Percentiles rank a stretch among this genome's conserved stretches.
Evolutionary conservation across 441 rosid genomes (phyloP).

Genomic region (Mallotus repandus): DNA sequence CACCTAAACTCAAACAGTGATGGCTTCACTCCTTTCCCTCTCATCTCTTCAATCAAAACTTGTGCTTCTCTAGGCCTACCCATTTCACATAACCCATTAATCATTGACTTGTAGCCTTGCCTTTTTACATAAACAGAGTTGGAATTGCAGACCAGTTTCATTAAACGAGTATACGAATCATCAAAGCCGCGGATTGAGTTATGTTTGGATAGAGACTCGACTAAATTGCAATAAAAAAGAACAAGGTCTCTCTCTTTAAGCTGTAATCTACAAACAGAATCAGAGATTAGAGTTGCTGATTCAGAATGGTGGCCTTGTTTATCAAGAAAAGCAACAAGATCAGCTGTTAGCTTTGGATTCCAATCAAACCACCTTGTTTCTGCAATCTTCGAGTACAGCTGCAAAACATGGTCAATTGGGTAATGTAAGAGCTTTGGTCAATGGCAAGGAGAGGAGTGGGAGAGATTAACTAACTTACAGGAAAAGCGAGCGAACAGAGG

Average conservation of each 20-base stretch:
- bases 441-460: too few species aligned
- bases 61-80: constrained; percentile 69
- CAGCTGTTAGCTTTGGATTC: constrained; percentile 77
- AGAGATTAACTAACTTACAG: constrained; percentile 37
- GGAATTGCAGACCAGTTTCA: constrained; percentile 37
- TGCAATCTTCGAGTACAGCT: constrained; percentile 64
- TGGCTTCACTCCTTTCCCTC: constrained; percentile 38
- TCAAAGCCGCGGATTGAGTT: constrained; percentile 47
- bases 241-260: constrained; percentile 54
- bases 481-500: constrained; percentile 61
- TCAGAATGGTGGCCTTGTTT: constrained; percentile 49
- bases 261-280: constrained; percentile 42
- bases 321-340: constrained; percentile 56
- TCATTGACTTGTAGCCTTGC: constrained; percentile 62
- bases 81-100: constrained; percentile 65
- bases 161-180: constrained; percentile 37
- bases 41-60: constrained; percentile 51
- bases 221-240: constrained; percentile 56
- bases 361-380: constrained; percentile 79
- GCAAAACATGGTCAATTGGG: constrained; percentile 11
- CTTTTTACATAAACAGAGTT: constrained; percentile 59
- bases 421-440: background rate
- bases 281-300: constrained; percentile 43
- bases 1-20: constrained; percentile 53
- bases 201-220: constrained; percentile 57